These are phyloP conservation scores for Kazachstania sp. DNA, from an alignment of 1,139 yeast species.

Conservation along the genomic window DNA sequence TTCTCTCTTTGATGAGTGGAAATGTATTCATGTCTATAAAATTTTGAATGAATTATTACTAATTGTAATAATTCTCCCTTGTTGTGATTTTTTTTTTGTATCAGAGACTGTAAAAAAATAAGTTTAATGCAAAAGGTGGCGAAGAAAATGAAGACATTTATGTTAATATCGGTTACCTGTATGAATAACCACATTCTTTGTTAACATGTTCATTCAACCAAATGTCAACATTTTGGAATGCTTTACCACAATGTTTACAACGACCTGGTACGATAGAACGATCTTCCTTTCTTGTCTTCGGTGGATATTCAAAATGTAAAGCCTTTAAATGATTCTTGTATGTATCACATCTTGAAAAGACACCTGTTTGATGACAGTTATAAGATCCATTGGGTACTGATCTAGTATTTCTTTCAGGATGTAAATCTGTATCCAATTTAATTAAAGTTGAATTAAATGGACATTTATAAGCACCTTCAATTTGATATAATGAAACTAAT, in stretches of 20 bases:
- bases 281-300: slow-evolving; percentile 71
- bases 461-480: slow-evolving; percentile 39
- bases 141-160: background rate
- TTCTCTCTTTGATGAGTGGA: too few relatives aligned
- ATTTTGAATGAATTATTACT: too few relatives aligned
- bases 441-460: slow-evolving; percentile 33
- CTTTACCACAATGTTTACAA: slow-evolving; percentile 64
- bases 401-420: slow-evolving; percentile 11
- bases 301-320: slow-evolving; percentile 78
- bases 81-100: background rate
- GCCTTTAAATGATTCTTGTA: slow-evolving; percentile 85
- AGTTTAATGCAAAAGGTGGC: background rate
- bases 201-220: slow-evolving; percentile 75
- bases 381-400: slow-evolving; percentile 14
- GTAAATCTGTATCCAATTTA: slow-evolving; percentile 21
- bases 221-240: slow-evolving; percentile 58
- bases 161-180: slow-evolving; percentile 9
- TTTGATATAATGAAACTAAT: slow-evolving; percentile 21
- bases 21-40: too few relatives aligned
- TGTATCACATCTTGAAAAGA: slow-evolving; percentile 81
- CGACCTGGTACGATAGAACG: slow-evolving; percentile 57
- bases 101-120: background rate
- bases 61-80: too few relatives aligned
- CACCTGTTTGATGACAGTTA: slow-evolving; percentile 68
- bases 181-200: slow-evolving; percentile 38